A percentile compares a stretch with the other conserved stretches of the same genome.
Evolutionary conservation across 2,329 filamentous ascomycete species (phyloP).

Genomic region (Paecilomyces fulvus): DNA sequence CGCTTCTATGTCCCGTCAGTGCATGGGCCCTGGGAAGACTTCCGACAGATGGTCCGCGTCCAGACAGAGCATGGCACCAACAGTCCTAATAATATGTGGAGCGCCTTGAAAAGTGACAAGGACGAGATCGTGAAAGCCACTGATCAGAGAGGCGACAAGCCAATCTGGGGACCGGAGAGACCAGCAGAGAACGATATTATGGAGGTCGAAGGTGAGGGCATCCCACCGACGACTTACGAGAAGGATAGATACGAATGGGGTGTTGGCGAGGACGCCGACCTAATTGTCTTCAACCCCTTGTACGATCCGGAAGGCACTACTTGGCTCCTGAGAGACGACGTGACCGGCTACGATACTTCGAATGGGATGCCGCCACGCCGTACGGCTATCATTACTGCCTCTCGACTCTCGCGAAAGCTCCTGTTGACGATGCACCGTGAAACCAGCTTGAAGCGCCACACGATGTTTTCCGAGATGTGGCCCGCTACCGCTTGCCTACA

Average conservation of each 20-base stretch:
- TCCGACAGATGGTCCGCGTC: slow-evolving; percentile 66
- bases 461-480: slow-evolving; percentile 97
- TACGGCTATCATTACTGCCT: slow-evolving; percentile 80
- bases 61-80: slow-evolving; percentile 63
- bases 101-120: slow-evolving; percentile 29
- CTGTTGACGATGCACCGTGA: slow-evolving; percentile 84
- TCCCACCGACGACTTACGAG: slow-evolving; percentile 63
- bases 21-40: slow-evolving; percentile 73
- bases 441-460: slow-evolving; percentile 74
- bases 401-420: slow-evolving; percentile 70
- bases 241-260: slow-evolving; percentile 81
- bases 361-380: slow-evolving; percentile 59
- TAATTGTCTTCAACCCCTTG: slow-evolving; percentile 85
- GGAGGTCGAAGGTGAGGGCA: slow-evolving; percentile 62
- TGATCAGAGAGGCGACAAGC: slow-evolving; percentile 43
- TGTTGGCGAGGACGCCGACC: slow-evolving; percentile 79
- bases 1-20: slow-evolving; percentile 70
- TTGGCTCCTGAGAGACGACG: slow-evolving; percentile 74
- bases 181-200: slow-evolving; percentile 63
- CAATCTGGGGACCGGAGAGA: slow-evolving; percentile 77
- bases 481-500: slow-evolving; percentile 78
- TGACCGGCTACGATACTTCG: slow-evolving; percentile 70
- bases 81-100: slow-evolving; percentile 60
- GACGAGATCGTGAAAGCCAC: slow-evolving; percentile 17
- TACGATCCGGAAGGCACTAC: slow-evolving; percentile 83